Percentiles rank a stretch among this genome's conserved stretches.
phyloP scores from a whole-genome alignment of 2,329 filamentous ascomycete species.

The Myriosclerotinia duriaeana region DNA sequence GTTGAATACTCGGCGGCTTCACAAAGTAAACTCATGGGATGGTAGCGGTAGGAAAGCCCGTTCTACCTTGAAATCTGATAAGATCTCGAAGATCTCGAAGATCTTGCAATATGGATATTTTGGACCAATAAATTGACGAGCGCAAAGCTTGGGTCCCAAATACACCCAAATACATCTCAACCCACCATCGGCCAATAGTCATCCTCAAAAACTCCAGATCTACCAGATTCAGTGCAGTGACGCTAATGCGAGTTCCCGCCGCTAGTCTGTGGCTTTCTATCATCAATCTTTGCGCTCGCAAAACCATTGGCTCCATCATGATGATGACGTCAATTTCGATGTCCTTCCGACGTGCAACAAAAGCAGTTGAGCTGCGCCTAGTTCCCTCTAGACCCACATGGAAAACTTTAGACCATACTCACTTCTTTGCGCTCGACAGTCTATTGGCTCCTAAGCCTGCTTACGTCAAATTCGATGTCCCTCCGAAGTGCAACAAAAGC shows the following conservation, averaged over 20 bases:
- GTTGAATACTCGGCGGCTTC: not conserved
- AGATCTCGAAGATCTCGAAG: not conserved
- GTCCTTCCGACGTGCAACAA: slow-evolving; percentile 6
- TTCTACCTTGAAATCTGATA: not conserved
- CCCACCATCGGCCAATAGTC: not conserved
- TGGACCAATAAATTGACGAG: not conserved
- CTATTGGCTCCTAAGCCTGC: not conserved
- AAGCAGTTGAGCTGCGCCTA: not conserved
- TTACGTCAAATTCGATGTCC: not conserved
- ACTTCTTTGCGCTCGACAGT: not conserved
- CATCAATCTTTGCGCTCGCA: slow-evolving; percentile 1
- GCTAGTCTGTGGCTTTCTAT: not conserved
- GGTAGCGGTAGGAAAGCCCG: not conserved
- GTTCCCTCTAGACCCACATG: not conserved
- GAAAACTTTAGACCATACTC: not conserved
- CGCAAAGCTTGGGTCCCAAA: not conserved
- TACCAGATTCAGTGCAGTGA: not conserved
- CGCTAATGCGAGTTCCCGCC: not conserved
- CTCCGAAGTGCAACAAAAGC: slow-evolving; percentile 6
- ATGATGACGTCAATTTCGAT: slow-evolving; percentile 8
- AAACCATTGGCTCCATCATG: not conserved
- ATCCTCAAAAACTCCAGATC: not conserved
- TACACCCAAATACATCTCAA: not conserved
- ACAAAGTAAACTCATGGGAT: not conserved
- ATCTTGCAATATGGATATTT: not conserved